These are phyloP conservation scores for Globisporangium spiculum DNA, from an alignment of 352 stramenopile genomes.

Conservation along the genomic window DNA sequence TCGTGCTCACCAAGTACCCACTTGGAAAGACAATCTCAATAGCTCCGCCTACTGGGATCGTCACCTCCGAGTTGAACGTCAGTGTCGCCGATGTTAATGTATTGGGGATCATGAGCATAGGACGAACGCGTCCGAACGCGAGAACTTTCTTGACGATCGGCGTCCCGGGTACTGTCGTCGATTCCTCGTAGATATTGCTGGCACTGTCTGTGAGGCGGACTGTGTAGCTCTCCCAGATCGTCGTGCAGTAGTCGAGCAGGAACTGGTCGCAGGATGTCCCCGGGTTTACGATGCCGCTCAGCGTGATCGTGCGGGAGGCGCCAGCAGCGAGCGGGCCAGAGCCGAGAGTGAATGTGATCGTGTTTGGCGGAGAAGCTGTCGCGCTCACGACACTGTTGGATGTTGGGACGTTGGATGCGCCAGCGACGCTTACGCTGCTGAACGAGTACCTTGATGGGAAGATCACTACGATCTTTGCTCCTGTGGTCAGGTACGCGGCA, in stretches of 20 bases:
- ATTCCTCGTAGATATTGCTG: constrained; percentile 41
- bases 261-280: constrained; percentile 55
- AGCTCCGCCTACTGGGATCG: constrained; percentile 39
- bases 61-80: constrained; percentile 32
- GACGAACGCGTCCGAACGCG: constrained; percentile 44
- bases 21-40: constrained; percentile 55
- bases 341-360: constrained; percentile 28
- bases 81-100: constrained; percentile 40
- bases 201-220: constrained; percentile 36
- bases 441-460: constrained; percentile 49
- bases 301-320: constrained; percentile 33
- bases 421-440: constrained; percentile 19
- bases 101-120: constrained; percentile 31
- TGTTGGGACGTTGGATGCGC: constrained; percentile 30
- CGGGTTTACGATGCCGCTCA: constrained; percentile 54
- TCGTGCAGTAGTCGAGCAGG: constrained; percentile 50
- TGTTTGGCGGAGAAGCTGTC: constrained; percentile 10
- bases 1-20: constrained; percentile 30
- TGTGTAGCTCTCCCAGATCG: constrained; percentile 38
- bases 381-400: constrained; percentile 27
- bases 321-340: constrained; percentile 31
- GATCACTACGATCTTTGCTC: constrained; percentile 34
- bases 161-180: constrained; percentile 38
- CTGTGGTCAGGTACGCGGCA: constrained; percentile 34
- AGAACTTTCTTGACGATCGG: constrained; percentile 69